Conservation (phyloP, 305 asterid genomes). For the Solanum hybrid region DNA sequence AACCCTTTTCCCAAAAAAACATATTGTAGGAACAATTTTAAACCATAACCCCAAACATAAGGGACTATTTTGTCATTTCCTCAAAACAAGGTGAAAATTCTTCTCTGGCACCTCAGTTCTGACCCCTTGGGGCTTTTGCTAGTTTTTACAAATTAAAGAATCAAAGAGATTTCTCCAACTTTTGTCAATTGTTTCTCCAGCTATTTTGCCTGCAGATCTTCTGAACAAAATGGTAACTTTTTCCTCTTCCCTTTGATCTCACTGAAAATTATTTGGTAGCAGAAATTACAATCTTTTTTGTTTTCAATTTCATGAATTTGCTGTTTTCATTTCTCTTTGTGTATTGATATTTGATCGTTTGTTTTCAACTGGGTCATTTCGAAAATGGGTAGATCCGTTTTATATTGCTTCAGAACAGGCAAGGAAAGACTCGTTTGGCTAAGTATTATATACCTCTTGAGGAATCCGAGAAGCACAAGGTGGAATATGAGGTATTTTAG, state of each 20-base stretch:
- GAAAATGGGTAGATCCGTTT: constrained; percentile 67
- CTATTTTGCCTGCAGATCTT: not conserved
- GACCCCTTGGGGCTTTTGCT: not conserved
- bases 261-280: not conserved
- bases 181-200: not conserved
- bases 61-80: not conserved
- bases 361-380: not conserved
- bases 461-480: constrained; percentile 98
- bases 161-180: not conserved
- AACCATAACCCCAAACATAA: not conserved
- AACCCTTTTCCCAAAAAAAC: not conserved
- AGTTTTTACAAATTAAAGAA: not conserved
- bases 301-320: not conserved
- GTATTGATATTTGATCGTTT: not conserved
- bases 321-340: not conserved
- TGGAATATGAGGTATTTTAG: constrained; percentile 76
- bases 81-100: not conserved
- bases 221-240: not conserved
- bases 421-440: constrained; percentile 91
- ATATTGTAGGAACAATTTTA: not conserved
- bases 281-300: not conserved
- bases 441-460: constrained; percentile 95
- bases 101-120: not conserved
- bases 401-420: constrained; percentile 85
- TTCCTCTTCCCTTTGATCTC: not conserved